Evolutionary conservation across 1,284 basidiomycete species (phyloP).

Genomic region (Boletus sp.): DNA sequence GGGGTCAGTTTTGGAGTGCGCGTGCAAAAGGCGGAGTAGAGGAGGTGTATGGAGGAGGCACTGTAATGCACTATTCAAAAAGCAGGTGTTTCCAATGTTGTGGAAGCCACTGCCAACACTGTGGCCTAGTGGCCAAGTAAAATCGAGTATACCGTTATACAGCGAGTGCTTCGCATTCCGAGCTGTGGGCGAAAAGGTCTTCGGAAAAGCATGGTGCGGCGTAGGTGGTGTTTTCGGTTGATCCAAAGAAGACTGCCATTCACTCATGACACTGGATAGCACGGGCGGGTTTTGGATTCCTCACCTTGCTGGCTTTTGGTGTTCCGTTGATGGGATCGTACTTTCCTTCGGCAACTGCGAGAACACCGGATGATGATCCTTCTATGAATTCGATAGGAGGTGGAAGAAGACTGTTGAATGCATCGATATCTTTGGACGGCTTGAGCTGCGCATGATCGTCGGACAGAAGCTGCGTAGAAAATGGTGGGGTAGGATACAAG

Average conservation of each 20-base stretch:
- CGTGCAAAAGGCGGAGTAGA: conserved; percentile 67
- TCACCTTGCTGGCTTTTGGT: conserved; percentile 41
- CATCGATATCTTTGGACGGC: conserved; percentile 66
- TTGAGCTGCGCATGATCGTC: conserved; percentile 56
- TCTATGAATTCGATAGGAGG: conserved; percentile 77
- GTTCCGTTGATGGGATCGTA: conserved; percentile 75
- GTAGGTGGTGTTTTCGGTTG: conserved; percentile 22
- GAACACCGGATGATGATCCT: conserved; percentile 70
- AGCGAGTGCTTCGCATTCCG: conserved; percentile 37
- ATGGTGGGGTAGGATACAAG: conserved; percentile 48
- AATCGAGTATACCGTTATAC: conserved; percentile 53
- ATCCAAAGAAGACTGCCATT: conserved; percentile 19
- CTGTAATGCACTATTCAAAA: conserved; percentile 94
- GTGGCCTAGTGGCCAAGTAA: conserved; percentile 49
- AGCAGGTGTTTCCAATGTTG: conserved; percentile 98
- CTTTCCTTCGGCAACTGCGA: conserved; percentile 67
- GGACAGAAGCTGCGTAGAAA: conserved; percentile 46
- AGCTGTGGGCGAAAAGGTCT: conserved; percentile 19
- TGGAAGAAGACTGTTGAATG: conserved; percentile 71
- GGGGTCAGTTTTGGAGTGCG: conserved; percentile 50
- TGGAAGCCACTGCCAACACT: conserved; percentile 66
- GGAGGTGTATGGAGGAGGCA: conserved; percentile 94
- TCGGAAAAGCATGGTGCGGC: conserved; percentile 20
- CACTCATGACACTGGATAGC: conserved; percentile 1
- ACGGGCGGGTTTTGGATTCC: not conserved